Evolutionary conservation across 495 filamentous ascomycete genomes (phyloP), one percentile per base, ranked within the genome.

Genomic region (Penicillium pancosmium): DNA sequence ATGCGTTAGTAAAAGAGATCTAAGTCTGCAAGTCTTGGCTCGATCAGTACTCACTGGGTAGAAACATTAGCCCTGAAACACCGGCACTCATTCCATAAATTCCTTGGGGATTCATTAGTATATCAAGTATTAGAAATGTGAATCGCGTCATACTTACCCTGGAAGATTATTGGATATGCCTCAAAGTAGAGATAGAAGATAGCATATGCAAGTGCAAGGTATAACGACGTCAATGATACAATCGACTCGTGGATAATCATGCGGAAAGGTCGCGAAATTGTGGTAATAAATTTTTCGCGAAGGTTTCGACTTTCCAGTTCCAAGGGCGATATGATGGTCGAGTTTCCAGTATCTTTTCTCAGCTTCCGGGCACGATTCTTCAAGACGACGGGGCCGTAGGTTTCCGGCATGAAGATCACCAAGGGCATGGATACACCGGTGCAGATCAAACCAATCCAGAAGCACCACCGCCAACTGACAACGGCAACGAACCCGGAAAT

Each of bases 161-260:
- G 71, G 66, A 87, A 90, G 43, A 89, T 86, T 13, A 89, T 74
- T 3, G 88, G 88, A 65, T 83, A 90, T 11, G 84, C 82, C 55
- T 89, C 82, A 52, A 91, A 90, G 60, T 84, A 89, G 51, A 91
- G 84, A 68, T 90, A 91, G 69, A 91, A 92, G 34, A 92, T 88
- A 7, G 83, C 83, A 68, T 91, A 91, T 53, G 84, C 78, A 13
- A 90, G 71, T 0, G 85, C 79, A 13, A 90, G 78, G 71, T 91
- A 92, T 25, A 90, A 69, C 55, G 86, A 91, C 1, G 78, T 83
- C 35, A 87, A 81, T 23, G 83, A 78, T 18, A 92, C 84, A 27
- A 91, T 80, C 6, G 82, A 80, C 68, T 91, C 89, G 19, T 67
- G 60, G 21, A 70, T 18, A n/a, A 52, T 64, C 68, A 80, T 75